Evolutionary conservation across 257 asterid genomes (phyloP).

Genomic region (Perilla frutescens): DNA sequence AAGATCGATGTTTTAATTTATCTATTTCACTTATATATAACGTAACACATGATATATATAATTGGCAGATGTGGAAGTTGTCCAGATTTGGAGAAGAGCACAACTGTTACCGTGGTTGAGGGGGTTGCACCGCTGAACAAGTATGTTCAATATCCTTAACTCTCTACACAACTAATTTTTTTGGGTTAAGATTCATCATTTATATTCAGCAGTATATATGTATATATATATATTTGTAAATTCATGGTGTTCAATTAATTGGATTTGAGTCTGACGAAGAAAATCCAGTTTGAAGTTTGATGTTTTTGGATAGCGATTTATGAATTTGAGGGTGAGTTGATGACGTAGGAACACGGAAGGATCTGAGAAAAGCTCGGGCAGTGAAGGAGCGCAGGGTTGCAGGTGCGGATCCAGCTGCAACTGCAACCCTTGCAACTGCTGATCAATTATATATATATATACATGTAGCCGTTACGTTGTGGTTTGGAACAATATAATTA

Average conservation of each 20-base stretch:
- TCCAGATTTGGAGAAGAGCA: conserved; percentile 51
- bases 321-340: not conserved
- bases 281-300: too few species aligned
- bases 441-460: conserved; percentile 1
- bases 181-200: too few species aligned
- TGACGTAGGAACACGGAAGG: conserved; percentile 36
- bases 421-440: conserved; percentile 58
- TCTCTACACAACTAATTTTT: too few species aligned
- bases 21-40: too few species aligned
- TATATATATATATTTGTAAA: too few species aligned
- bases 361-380: conserved; percentile 41
- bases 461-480: too few species aligned
- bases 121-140: conserved; percentile 51
- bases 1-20: too few species aligned
- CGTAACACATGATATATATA: too few species aligned
- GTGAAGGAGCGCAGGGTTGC: conserved; percentile 62
- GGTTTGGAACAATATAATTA: too few species aligned
- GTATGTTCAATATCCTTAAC: conserved; percentile 26
- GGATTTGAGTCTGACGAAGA: not conserved
- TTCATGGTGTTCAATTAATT: too few species aligned
- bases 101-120: conserved; percentile 39
- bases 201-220: too few species aligned
- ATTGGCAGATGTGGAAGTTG: conserved; percentile 48
- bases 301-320: not conserved
- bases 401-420: conserved; percentile 58